phyloP scores from a whole-genome alignment of 2,329 filamentous ascomycete genomes.

The Diaporthe ampelina region DNA sequence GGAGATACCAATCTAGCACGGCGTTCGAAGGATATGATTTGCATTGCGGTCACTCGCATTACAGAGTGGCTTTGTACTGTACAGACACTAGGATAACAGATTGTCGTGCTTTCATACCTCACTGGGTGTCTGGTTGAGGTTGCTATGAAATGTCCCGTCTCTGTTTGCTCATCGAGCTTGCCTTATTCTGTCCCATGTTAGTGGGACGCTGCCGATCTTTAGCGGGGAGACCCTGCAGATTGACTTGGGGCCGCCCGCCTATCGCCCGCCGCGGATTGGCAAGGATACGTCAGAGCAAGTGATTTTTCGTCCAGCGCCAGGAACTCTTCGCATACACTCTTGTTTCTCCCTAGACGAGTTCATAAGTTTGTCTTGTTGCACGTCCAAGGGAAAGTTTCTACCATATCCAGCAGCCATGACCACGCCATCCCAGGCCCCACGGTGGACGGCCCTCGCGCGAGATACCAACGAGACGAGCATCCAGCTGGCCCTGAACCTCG shows the following conservation, averaged over 20 bases:
- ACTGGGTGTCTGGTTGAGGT: background rate
- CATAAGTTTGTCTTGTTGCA: background rate
- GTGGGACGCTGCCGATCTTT: background rate
- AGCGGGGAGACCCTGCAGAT: conserved; percentile 23
- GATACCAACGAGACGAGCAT: conserved; percentile 99
- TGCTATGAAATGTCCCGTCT: background rate
- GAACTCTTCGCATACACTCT: background rate
- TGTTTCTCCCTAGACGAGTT: background rate
- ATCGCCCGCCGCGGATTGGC: conserved; percentile 24
- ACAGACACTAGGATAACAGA: background rate
- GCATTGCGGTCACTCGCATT: background rate
- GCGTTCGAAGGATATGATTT: background rate
- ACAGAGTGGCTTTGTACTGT: background rate
- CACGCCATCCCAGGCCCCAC: conserved; percentile 53
- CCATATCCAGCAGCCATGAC: conserved; percentile 42
- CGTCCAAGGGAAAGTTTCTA: too few relatives aligned
- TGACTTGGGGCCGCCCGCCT: conserved; percentile 13
- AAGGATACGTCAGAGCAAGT: conserved; percentile 32
- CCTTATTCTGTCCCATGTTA: background rate
- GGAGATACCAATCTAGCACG: conserved; percentile 26
- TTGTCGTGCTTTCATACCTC: background rate
- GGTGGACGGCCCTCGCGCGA: conserved; percentile 84
- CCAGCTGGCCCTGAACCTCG: conserved; percentile 90
- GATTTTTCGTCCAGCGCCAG: conserved; percentile 17
- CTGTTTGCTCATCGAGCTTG: background rate